Conservation (phyloP, 805 yeast genomes). For the Grigorovia jiainica region DNA sequence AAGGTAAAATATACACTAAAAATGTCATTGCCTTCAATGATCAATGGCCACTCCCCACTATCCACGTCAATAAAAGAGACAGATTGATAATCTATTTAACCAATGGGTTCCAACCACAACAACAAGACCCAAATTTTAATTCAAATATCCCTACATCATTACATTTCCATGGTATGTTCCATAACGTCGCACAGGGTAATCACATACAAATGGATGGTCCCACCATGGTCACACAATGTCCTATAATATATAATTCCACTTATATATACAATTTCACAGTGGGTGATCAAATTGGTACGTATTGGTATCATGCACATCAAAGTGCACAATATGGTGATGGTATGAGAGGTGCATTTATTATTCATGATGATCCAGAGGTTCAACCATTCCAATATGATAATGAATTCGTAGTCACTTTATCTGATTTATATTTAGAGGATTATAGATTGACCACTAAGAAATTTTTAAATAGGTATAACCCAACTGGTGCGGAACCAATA, state of each 20-base stretch:
- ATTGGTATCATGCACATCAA: slow-evolving; percentile 76
- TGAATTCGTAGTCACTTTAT: slow-evolving; percentile 45
- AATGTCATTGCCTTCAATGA: slow-evolving; percentile 59
- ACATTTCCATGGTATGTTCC: slow-evolving; percentile 75
- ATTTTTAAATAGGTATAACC: slow-evolving; percentile 58
- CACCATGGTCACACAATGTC: slow-evolving; percentile 70
- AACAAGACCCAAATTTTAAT: no score
- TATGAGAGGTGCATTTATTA: slow-evolving; percentile 54
- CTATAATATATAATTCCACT: slow-evolving; percentile 60
- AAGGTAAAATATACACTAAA: slow-evolving; percentile 21
- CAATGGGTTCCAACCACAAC: slow-evolving; percentile 47
- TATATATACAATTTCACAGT: slow-evolving; percentile 63
- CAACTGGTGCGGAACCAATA: slow-evolving; percentile 79
- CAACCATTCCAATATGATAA: slow-evolving; percentile 54
- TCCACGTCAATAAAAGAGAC: slow-evolving; percentile 58
- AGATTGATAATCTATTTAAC: slow-evolving; percentile 48
- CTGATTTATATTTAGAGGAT: slow-evolving; percentile 57
- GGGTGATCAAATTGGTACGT: slow-evolving; percentile 61
- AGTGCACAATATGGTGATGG: slow-evolving; percentile 78
- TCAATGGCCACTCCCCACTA: slow-evolving; percentile 64
- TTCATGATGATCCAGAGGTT: slow-evolving; percentile 49
- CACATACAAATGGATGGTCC: slow-evolving; percentile 65
- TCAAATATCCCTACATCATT: slow-evolving; percentile 44
- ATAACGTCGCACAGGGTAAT: slow-evolving; percentile 41
- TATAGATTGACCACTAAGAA: slow-evolving; percentile 36